These are phyloP conservation scores for Naganishia kalamii DNA, from an alignment of 768 basidiomycete genomes.

Conservation along the genomic window DNA sequence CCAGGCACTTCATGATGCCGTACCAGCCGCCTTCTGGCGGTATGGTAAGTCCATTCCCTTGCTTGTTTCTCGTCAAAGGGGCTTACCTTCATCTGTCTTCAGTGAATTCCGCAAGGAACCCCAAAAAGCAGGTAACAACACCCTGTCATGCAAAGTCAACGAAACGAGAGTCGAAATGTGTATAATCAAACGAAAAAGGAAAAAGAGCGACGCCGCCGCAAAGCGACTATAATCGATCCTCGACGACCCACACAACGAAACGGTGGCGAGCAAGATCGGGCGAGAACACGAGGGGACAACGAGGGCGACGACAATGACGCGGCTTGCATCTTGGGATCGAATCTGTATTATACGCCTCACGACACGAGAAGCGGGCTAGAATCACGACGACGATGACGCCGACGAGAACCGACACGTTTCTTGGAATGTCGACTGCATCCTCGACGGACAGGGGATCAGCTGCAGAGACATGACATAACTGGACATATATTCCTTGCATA, in stretches of 20 bases:
- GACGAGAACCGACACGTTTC: neutral
- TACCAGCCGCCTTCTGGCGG: slow-evolving; percentile 6
- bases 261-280: too few relatives aligned
- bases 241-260: neutral
- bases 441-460: neutral
- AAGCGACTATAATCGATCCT: slow-evolving; percentile 13
- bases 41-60: neutral
- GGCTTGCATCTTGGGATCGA: too few relatives aligned
- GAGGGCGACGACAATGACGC: too few relatives aligned
- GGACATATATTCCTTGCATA: slow-evolving; percentile 10
- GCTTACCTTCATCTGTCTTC: neutral
- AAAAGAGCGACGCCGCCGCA: neutral
- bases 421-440: neutral
- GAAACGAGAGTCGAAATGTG: neutral
- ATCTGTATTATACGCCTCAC: too few relatives aligned
- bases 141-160: neutral
- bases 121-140: neutral
- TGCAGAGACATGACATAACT: slow-evolving; percentile 1
- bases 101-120: neutral
- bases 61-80: too few relatives aligned
- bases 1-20: neutral
- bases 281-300: too few relatives aligned
- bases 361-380: too few relatives aligned
- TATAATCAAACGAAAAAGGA: slow-evolving; percentile 3
- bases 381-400: too few relatives aligned